Base-by-base conservation (phyloP, 306 rosid genomes). In the Sesbania bispinosa region DNA sequence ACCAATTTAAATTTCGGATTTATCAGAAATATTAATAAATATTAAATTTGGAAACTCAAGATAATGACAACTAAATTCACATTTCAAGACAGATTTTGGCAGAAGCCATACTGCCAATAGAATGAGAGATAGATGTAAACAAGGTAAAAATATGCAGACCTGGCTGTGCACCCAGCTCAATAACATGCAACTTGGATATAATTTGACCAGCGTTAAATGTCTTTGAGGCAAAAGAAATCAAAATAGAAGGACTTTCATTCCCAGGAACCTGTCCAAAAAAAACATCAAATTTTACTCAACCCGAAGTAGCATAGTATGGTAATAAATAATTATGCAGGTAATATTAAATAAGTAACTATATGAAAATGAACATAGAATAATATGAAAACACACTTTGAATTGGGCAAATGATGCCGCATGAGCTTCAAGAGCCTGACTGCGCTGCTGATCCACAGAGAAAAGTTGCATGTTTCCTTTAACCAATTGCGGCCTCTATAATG, bases 401-500 rank as follows among this genome's bases (percentile, higher is more conserved):
- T 91, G 97, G 64, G 99, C 97, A 84, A 95, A 95, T 63, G 99
- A 74, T 19, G 97, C 99, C 47, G 99, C 99, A 68, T 95, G 99
- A 30, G 99, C 97, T 84, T 95, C 99, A 79, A 95, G 93, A 63
- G 99, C 97, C 85, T 95, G 99, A 84, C 99, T 95, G 43, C 99
- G 94, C 85, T 95, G 99, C 85, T 95, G 99, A 42, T 95, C 99
- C 75, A 95, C 87, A 0, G 99, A 95, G 81, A 83, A 95, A 69
- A 95, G 97, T 67, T 95, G 99, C 99, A 95, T 91, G 77, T 86
- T 95, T 76, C 99, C 99, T 84, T 95, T 95, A 58, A 95, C 99
- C 88, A 95, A 73, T 69, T 95, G 97, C 4, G 96, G 86, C 89
- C 91, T 86, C 99, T 95, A 58, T 15, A 74, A 78, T 66, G 24